Evolutionary conservation across 2,329 filamentous ascomycete species (phyloP), one percentile per base, ranked within the genome.

Genomic region (Hypoxylon rubiginosum): DNA sequence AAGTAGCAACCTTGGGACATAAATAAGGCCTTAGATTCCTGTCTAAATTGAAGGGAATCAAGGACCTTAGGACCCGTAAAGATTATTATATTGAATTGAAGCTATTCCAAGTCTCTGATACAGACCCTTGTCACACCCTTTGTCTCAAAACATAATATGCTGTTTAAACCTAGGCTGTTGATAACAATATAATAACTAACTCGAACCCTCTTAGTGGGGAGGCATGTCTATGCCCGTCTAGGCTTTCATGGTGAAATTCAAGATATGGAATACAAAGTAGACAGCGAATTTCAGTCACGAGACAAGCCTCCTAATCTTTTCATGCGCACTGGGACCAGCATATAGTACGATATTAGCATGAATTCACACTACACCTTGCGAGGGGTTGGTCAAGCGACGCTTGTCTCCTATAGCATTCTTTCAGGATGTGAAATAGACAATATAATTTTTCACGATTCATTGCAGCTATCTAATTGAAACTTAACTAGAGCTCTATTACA

Each of bases 271-370:
- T 85, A 82, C 56, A 62, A 74, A 2, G 75, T 84, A 19, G 83
- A 85, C 54, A 77, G 77, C 2, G 79, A 83, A 70, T 84, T 84
- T 34, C 62, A 68, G 49, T 71, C 70, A 4, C 74, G 78, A 21
- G 64, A 73, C 0, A 64, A 73, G 46, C 84, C 83, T 17, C 75
- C 82, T 0, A 85, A 85, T 66, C 43, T 85, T 0, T 85, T 86
- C 41, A 80, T 85, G 77, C 77, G 83, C 1, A 84, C 81, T 4
- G 71, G 74, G 1, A 32, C 8, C 11, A 28, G n/a, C 3, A 48
- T 48, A 5, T 52, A 62, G 39, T 41, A 19, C 9, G 8, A 9
- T 21, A 48, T n/a, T 15, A 3, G 4, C 7, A n/a, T 28, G 13
- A n/a, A n/a, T 1, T n/a, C 13, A 3, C 10, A 43, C 17, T 43